Evolutionary conservation across 257 asterid genomes (phyloP).

Genomic region (Salvia miltiorrhiza): DNA sequence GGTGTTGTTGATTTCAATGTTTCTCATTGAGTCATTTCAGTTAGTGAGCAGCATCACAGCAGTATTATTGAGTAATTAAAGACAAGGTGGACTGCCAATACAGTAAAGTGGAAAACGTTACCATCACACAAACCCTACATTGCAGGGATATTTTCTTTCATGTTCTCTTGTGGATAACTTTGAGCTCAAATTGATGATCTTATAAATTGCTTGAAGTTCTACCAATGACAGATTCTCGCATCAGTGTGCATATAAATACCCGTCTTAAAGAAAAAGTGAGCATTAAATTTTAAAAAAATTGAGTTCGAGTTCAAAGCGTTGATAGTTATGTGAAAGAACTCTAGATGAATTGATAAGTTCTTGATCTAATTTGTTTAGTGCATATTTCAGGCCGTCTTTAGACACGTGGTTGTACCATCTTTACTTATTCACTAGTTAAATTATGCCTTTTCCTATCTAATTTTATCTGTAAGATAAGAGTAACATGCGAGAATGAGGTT

Average conservation of each 20-base stretch:
- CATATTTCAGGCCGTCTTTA: neutral
- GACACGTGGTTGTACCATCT: neutral
- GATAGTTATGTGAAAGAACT: neutral
- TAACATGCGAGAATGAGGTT: neutral
- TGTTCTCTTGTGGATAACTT: neutral
- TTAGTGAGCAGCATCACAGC: neutral
- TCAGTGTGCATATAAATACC: neutral
- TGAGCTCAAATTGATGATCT: neutral
- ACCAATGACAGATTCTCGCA: neutral
- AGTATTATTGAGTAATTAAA: neutral
- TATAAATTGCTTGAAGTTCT: neutral
- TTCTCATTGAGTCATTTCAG: neutral
- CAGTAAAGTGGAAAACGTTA: neutral
- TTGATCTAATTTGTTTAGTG: neutral
- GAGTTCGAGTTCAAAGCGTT: neutral
- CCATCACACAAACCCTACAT: neutral
- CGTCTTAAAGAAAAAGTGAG: neutral
- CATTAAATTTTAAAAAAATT: neutral
- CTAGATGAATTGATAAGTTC: neutral
- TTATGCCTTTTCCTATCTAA: neutral
- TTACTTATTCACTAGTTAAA: neutral
- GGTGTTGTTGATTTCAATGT: neutral
- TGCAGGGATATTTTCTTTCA: neutral
- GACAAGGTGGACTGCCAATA: neutral
- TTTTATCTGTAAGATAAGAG: neutral